phyloP scores from a whole-genome alignment of 2,329 filamentous ascomycete species.

The Saccharata proteae region DNA sequence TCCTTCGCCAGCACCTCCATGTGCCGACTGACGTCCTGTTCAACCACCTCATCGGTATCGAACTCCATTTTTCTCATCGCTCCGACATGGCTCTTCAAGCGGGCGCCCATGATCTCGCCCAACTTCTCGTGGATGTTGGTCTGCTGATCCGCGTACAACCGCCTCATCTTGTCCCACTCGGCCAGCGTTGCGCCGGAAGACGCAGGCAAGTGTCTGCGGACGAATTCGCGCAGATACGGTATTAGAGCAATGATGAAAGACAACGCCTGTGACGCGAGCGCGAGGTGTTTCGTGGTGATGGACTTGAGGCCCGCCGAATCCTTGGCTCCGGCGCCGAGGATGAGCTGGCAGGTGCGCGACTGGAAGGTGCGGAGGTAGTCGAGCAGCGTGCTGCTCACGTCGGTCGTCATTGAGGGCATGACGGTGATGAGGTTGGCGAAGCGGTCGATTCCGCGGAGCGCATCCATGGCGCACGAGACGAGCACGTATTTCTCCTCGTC shows the following conservation, averaged over 20 bases:
- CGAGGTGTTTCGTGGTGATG: conserved; percentile 91
- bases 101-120: conserved; percentile 79
- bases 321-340: conserved; percentile 87
- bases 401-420: conserved; percentile 79
- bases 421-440: conserved; percentile 74
- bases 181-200: conserved; percentile 37
- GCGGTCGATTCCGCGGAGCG: conserved; percentile 67
- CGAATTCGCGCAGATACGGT: conserved; percentile 83
- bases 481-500: conserved; percentile 79
- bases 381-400: conserved; percentile 67
- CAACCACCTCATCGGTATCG: conserved; percentile 46
- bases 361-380: conserved; percentile 91
- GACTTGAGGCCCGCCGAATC: conserved; percentile 82
- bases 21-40: conserved; percentile 47
- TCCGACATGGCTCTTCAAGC: conserved; percentile 61
- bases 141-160: conserved; percentile 79
- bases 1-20: conserved; percentile 85
- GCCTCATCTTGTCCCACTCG: conserved; percentile 80
- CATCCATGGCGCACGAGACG: conserved; percentile 69
- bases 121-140: conserved; percentile 84
- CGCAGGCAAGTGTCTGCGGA: conserved; percentile 54
- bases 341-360: conserved; percentile 88
- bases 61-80: conserved; percentile 65
- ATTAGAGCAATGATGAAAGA: conserved; percentile 79
- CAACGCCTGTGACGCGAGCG: conserved; percentile 78